Evolutionary conservation across 169 alveolate genomes (phyloP).

Genomic region (Ichthyophthirius multifiliis): DNA sequence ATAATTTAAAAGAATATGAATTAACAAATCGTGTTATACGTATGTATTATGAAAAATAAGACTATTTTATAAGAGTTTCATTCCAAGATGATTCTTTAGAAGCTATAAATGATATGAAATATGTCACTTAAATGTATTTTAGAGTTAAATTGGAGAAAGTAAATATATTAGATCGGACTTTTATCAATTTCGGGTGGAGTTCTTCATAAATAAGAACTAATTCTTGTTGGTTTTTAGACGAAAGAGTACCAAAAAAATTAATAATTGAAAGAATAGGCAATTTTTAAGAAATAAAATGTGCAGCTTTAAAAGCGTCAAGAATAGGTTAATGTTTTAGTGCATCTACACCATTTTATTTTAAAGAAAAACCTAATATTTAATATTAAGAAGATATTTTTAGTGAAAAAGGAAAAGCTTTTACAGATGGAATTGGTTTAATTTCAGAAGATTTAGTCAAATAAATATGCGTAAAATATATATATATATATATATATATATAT

Average conservation of each 20-base stretch:
- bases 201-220: conserved; percentile 20
- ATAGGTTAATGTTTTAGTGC: conserved; percentile 35
- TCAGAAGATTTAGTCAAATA: conserved; percentile 23
- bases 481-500: too few relatives aligned
- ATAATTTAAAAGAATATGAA: conserved; percentile 19
- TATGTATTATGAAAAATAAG: not conserved
- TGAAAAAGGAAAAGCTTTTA: not conserved
- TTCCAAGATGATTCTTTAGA: conserved; percentile 31
- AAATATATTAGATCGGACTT: not conserved
- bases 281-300: not conserved
- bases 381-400: not conserved
- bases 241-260: not conserved
- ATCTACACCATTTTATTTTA: conserved; percentile 1
- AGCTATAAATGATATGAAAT: not conserved
- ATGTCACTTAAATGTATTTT: not conserved
- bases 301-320: conserved; percentile 37
- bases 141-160: not conserved
- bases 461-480: conserved; percentile 26
- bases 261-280: conserved; percentile 17
- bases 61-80: conserved; percentile 14
- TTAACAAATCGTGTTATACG: conserved; percentile 10
- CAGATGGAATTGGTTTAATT: conserved; percentile 40
- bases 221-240: conserved; percentile 25
- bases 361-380: not conserved
- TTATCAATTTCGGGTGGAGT: conserved; percentile 31